Evolutionary conservation across 192 early-diverging fungal genomes (phyloP).

Genomic region (Mortierella hygrophila): DNA sequence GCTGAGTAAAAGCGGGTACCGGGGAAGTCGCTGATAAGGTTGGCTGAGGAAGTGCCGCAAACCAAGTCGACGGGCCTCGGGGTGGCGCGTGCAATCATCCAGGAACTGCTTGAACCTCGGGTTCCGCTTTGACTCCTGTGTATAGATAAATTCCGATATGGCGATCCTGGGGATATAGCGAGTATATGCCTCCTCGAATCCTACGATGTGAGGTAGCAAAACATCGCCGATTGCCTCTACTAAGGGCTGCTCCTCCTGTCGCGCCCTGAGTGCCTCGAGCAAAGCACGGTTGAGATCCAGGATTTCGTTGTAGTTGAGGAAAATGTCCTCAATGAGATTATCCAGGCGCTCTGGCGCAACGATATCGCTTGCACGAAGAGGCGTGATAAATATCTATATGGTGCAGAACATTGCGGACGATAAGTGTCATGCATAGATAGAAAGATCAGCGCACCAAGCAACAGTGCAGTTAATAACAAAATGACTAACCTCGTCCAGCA

Average conservation of each 20-base stretch:
- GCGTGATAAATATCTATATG: slow-evolving; percentile 35
- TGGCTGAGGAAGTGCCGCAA: slow-evolving; percentile 58
- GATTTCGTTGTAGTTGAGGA: slow-evolving; percentile 79
- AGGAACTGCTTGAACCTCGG: slow-evolving; percentile 79
- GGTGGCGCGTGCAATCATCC: slow-evolving; percentile 59
- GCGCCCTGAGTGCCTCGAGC: slow-evolving; percentile 63
- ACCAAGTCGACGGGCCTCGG: slow-evolving; percentile 48
- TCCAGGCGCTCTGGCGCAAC: slow-evolving; percentile 36
- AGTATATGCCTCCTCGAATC: slow-evolving; percentile 77
- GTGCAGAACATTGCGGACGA: neutral
- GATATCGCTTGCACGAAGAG: slow-evolving; percentile 35
- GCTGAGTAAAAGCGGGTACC: slow-evolving; percentile 82
- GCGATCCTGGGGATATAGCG: slow-evolving; percentile 86
- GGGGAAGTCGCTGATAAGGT: slow-evolving; percentile 80
- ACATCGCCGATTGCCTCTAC: slow-evolving; percentile 89
- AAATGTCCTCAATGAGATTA: slow-evolving; percentile 76
- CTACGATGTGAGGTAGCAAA: slow-evolving; percentile 70
- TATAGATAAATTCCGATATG: slow-evolving; percentile 78
- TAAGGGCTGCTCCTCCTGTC: slow-evolving; percentile 76
- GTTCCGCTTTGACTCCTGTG: slow-evolving; percentile 77
- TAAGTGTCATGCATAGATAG: neutral
- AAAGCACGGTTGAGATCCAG: slow-evolving; percentile 68
- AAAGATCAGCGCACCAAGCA: neutral
- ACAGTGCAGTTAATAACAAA: neutral
- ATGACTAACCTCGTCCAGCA: slow-evolving; percentile 80